A percentile compares a stretch with the other conserved stretches of the same genome.
Evolutionary conservation across 75 land plant species (phyloP).

Genomic region (Chamaecyparis obtusa): DNA sequence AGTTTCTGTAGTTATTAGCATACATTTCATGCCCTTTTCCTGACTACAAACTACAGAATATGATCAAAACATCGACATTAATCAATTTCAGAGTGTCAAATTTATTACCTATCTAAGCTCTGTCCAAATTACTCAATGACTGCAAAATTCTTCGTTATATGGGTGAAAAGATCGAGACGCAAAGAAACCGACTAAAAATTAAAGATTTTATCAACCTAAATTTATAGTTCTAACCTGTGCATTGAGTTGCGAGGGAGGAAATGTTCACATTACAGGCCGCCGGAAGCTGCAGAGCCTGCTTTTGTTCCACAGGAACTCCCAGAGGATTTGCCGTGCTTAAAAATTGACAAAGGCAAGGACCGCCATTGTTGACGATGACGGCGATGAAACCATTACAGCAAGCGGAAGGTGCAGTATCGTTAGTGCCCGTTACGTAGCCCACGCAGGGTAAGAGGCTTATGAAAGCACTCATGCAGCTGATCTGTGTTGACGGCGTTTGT

Average conservation of each 20-base stretch:
- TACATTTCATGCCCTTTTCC: no score
- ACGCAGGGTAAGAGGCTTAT: background rate
- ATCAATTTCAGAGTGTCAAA: no score
- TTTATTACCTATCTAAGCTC: no score
- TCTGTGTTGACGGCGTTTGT: background rate
- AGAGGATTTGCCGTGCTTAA: background rate
- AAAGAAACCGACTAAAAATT: background rate
- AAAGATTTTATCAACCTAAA: background rate
- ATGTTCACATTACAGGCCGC: slow-evolving; percentile 12
- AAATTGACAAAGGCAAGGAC: slow-evolving; percentile 13
- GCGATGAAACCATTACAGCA: slow-evolving; percentile 9
- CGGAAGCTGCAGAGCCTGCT: slow-evolving; percentile 12
- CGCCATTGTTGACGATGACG: slow-evolving; percentile 3
- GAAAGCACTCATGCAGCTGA: background rate
- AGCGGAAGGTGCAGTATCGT: slow-evolving; percentile 5
- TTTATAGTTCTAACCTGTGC: slow-evolving; percentile 1
- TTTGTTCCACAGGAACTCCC: slow-evolving; percentile 8
- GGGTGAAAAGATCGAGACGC: background rate
- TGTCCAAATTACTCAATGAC: no score
- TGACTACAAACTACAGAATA: no score
- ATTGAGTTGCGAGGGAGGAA: slow-evolving; percentile 11
- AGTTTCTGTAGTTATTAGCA: no score
- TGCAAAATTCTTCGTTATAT: no score
- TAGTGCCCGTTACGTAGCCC: background rate
- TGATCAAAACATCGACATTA: no score